Percentiles rank a stretch among this genome's conserved stretches.
phyloP scores from a whole-genome alignment of 441 rosid species.

The Erodium trifolium region DNA sequence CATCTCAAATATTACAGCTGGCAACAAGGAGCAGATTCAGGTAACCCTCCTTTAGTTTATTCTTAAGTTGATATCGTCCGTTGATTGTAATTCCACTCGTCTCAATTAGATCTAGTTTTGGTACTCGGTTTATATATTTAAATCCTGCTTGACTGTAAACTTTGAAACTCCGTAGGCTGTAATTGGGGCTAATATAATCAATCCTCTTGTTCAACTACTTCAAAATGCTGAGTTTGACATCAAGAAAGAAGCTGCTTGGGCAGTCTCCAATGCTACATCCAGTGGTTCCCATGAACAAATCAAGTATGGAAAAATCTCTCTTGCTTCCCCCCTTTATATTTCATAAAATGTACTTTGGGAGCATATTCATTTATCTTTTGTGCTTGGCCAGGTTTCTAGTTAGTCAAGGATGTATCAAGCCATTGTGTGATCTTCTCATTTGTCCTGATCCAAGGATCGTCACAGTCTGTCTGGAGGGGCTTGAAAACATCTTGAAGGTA shows the following conservation, averaged over 20 bases:
- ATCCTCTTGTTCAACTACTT: conserved; percentile 55
- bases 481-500: conserved; percentile 43
- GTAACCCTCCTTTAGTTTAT: conserved; percentile 21
- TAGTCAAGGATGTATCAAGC: conserved; percentile 72
- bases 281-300: conserved; percentile 86
- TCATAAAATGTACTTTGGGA: background rate
- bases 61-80: background rate
- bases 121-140: too few species aligned
- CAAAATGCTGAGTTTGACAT: conserved; percentile 86
- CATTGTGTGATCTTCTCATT: conserved; percentile 77
- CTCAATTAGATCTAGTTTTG: too few species aligned
- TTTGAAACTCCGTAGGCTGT: conserved; percentile 42
- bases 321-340: too few species aligned
- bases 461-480: conserved; percentile 44
- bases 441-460: conserved; percentile 87
- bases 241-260: conserved; percentile 93
- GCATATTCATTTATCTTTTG: background rate
- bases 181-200: conserved; percentile 52
- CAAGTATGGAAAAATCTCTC: conserved; percentile 36
- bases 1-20: conserved; percentile 89
- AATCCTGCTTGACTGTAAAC: too few species aligned
- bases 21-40: conserved; percentile 86
- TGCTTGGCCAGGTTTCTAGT: conserved; percentile 44
- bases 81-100: too few species aligned
- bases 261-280: conserved; percentile 73